Conservation (phyloP, 2,329 filamentous ascomycete genomes). For the Hymenoscyphus repandus region DNA sequence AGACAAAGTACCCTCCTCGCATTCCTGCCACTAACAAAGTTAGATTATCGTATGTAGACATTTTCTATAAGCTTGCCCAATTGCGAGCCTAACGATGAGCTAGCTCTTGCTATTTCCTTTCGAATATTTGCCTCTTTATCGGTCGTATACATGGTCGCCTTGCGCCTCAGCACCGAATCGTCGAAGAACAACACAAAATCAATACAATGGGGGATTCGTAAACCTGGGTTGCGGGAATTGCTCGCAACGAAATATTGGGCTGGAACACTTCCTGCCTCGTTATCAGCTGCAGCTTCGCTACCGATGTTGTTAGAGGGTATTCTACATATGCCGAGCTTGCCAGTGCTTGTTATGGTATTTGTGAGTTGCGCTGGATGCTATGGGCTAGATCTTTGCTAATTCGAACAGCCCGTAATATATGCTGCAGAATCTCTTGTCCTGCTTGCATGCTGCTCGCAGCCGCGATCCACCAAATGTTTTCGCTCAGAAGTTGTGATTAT, state of each 20-base stretch:
- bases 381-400: not conserved
- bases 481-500: constrained; percentile 17
- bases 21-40: constrained; percentile 10
- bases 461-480: constrained; percentile 10
- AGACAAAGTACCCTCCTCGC: not conserved
- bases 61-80: not conserved
- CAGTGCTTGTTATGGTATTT: constrained; percentile 26
- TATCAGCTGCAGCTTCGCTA: constrained; percentile 20
- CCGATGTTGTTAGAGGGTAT: constrained; percentile 24
- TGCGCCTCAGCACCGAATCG: constrained; percentile 4
- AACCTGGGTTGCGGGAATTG: constrained; percentile 7
- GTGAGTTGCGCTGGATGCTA: constrained; percentile 15
- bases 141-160: constrained; percentile 12
- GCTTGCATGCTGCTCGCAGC: constrained; percentile 13
- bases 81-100: not conserved
- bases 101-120: constrained; percentile 22
- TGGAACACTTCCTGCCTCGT: constrained; percentile 18
- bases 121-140: constrained; percentile 10
- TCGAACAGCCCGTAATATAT: constrained; percentile 20
- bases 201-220: constrained; percentile 9
- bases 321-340: constrained; percentile 25
- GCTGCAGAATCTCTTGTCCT: constrained; percentile 20
- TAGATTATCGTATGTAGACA: constrained; percentile 21
- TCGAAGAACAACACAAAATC: constrained; percentile 1
- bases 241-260: constrained; percentile 10